Evolutionary conservation across 257 asterid species (phyloP).

Genomic region (Euphrasia confusa): DNA sequence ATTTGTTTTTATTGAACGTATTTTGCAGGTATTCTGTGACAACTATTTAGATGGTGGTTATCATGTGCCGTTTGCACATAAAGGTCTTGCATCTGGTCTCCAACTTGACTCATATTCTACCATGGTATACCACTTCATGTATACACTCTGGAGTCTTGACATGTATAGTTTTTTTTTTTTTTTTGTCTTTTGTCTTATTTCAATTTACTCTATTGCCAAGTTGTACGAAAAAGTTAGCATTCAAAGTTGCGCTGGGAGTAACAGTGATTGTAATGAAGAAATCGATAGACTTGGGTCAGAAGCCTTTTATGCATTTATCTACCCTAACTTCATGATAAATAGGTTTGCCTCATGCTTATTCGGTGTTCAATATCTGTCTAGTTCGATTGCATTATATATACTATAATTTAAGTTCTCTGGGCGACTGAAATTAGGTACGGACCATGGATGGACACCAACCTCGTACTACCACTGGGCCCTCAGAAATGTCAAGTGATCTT

Average conservation of each 20-base stretch:
- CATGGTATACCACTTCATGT: slow-evolving; percentile 35
- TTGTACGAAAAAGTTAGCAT: slow-evolving; percentile 78
- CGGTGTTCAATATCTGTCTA: not conserved
- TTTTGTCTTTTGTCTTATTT: not conserved
- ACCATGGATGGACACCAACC: slow-evolving; percentile 97
- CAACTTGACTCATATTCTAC: slow-evolving; percentile 74
- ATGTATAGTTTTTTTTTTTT: not conserved
- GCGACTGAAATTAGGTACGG: slow-evolving; percentile 52
- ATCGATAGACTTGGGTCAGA: slow-evolving; percentile 61
- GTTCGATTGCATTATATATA: not conserved
- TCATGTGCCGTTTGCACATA: slow-evolving; percentile 87
- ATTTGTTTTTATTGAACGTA: not conserved
- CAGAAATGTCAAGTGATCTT: slow-evolving; percentile 71
- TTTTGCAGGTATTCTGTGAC: slow-evolving; percentile 84
- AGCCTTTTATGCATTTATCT: slow-evolving; percentile 70
- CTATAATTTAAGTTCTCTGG: not conserved
- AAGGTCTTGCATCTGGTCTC: slow-evolving; percentile 74
- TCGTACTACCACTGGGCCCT: slow-evolving; percentile 73
- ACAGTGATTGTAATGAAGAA: slow-evolving; percentile 30
- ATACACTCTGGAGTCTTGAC: not conserved
- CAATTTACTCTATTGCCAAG: slow-evolving; percentile 28
- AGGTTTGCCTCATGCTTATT: slow-evolving; percentile 39
- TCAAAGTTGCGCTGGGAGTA: slow-evolving; percentile 56
- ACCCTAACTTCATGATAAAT: slow-evolving; percentile 91
- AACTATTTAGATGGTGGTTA: slow-evolving; percentile 94